These are phyloP conservation scores for Coelastrella sp. DNA, from an alignment of 139 green algal species.

Conservation along the genomic window DNA sequence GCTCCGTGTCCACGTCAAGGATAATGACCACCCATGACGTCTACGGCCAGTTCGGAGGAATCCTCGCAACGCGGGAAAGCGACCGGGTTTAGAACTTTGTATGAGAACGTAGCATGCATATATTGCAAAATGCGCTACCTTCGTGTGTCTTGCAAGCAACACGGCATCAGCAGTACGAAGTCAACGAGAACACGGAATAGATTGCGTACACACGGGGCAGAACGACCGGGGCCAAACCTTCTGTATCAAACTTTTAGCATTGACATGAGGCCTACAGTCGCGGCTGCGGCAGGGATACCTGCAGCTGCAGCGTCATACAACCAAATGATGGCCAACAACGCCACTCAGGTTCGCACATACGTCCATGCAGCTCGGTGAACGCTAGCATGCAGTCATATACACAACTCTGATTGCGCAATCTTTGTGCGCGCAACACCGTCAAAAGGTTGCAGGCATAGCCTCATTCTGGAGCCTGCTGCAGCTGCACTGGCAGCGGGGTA, in stretches of 20 bases:
- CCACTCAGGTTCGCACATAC: not conserved
- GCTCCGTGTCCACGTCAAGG: not conserved
- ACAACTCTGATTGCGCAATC: not conserved
- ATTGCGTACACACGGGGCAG: not conserved
- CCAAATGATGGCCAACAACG: not conserved
- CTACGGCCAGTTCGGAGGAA: too few relatives aligned
- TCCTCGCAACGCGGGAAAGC: not conserved
- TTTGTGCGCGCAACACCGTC: too few relatives aligned
- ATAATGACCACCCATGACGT: not conserved
- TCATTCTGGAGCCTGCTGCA: too few relatives aligned
- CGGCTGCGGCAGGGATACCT: not conserved
- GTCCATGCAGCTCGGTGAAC: not conserved
- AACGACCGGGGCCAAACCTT: not conserved
- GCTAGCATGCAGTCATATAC: not conserved
- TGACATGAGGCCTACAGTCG: not conserved
- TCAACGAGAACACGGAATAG: not conserved
- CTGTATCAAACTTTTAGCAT: not conserved
- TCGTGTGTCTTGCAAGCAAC: not conserved
- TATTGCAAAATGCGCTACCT: not conserved
- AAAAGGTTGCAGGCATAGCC: too few relatives aligned
- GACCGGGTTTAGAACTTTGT: not conserved
- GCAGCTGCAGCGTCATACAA: not conserved
- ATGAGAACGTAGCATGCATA: not conserved
- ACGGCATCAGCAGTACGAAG: not conserved
- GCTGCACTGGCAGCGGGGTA: too few relatives aligned